Base-by-base conservation (phyloP, 495 filamentous ascomycete genomes). In the Aeminium ludgeri region DNA sequence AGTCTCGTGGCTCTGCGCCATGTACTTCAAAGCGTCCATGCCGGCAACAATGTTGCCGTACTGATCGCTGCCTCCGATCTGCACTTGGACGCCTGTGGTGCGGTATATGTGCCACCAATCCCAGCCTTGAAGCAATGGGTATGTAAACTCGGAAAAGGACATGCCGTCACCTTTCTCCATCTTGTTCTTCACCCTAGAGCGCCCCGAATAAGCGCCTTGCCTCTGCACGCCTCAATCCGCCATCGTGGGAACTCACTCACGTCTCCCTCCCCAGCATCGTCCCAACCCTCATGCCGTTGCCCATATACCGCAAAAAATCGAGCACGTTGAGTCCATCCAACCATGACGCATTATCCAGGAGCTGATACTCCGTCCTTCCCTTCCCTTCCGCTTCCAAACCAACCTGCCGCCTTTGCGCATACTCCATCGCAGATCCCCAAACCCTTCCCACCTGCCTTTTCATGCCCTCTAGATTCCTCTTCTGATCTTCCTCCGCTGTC, bases 1-100 rank as follows among this genome's bases (percentile, higher is more conserved):
- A 6, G 15, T 30, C 11, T 15, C 15, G 6, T 29, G 30, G 43
- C 43, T 44, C 34, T 69, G 73, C 25, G 72, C 69, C 29, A 81
- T 72, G 20, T 74, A 60, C 52, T 84, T 83, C 47, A 96, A 64
- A 2, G 80, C 71, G 30, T 94, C 82, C 55, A 93, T 80, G 17
- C 89, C 89, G 30, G 86, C 76, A 5, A 91, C 66, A 46, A 99
- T 95, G 56, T 99, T 99, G 44, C 89, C 89, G 58, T 74, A 99
- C 58, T 99, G 89, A 57, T 99, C 89, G 20, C 84, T 79, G 32
- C 89, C 89, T 38, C 89, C 89, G 31, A 99, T 85, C 58, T 97
- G 82, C 49, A 89, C 68, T 50, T 81, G 78, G 7, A 80, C 65
- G 28, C 67, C 70, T 19, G 70, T 66, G 1, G 55, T 63, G 17